Conservation (phyloP, 2,329 filamentous ascomycete species). For the Trichoderma sp. region DNA sequence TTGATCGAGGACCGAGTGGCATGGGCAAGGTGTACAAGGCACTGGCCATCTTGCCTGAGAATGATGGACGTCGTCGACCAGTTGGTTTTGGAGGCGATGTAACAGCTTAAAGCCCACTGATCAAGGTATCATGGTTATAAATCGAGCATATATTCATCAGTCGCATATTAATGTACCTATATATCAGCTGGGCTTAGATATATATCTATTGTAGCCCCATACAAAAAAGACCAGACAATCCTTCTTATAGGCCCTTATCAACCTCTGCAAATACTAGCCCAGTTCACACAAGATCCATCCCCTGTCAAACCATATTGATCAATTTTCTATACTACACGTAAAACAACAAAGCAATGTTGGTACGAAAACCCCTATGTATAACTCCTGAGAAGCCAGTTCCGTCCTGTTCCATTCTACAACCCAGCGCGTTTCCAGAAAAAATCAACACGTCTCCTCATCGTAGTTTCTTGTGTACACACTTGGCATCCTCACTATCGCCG, state of each 20-base stretch:
- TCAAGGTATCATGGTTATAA: background rate
- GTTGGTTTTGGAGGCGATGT: constrained; percentile 88
- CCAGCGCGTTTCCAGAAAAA: constrained; percentile 16
- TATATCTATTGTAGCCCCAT: background rate
- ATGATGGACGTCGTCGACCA: constrained; percentile 70
- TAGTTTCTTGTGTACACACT: constrained; percentile 53
- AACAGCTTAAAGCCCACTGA: background rate
- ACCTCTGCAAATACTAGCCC: background rate
- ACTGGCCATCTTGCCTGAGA: constrained; percentile 85
- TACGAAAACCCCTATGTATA: constrained; percentile 22
- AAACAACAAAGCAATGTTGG: background rate
- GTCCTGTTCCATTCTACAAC: constrained; percentile 5
- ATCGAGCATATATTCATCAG: background rate
- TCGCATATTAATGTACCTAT: background rate
- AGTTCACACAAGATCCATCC: background rate
- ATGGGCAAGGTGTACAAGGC: constrained; percentile 97
- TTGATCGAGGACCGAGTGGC: constrained; percentile 78
- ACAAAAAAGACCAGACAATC: background rate
- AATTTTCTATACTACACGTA: constrained; percentile 14
- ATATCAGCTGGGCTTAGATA: background rate
- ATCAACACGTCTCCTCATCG: background rate
- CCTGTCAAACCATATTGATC: background rate
- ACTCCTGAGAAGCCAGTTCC: constrained; percentile 12
- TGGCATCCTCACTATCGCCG: constrained; percentile 40
- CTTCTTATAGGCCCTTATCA: background rate